Evolutionary conservation across 2,329 filamentous ascomycete genomes (phyloP).

Genomic region (Pseudonectria buxi): DNA sequence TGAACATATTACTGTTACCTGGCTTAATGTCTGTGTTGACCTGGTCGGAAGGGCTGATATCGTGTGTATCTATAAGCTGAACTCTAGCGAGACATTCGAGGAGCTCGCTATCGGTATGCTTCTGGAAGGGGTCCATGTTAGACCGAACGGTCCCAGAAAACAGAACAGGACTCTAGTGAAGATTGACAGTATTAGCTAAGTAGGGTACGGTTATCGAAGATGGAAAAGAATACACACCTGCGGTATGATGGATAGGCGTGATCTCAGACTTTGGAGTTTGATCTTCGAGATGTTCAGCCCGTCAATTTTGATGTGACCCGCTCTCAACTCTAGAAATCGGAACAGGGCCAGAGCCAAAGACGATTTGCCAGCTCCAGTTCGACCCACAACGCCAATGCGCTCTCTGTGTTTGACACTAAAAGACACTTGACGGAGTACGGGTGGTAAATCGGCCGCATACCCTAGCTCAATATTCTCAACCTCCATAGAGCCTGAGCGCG

Average conservation of each 20-base stretch:
- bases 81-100: too few species aligned
- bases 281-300: conserved; percentile 63
- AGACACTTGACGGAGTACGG: conserved; percentile 63
- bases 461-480: conserved; percentile 65
- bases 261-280: conserved; percentile 57
- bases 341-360: conserved; percentile 63
- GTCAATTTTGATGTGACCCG: conserved; percentile 59
- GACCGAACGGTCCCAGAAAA: conserved; percentile 65
- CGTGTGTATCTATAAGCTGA: too few species aligned
- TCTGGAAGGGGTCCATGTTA: conserved; percentile 65
- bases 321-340: conserved; percentile 58
- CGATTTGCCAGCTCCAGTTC: conserved; percentile 65
- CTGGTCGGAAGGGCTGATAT: too few species aligned
- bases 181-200: too few species aligned
- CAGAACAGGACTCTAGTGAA: conserved; percentile 60
- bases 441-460: conserved; percentile 65
- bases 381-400: conserved; percentile 60
- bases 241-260: conserved; percentile 64
- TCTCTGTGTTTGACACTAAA: conserved; percentile 59
- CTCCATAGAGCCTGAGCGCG: conserved; percentile 64
- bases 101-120: conserved; percentile 57
- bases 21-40: too few species aligned
- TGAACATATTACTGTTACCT: too few species aligned
- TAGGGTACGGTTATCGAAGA: conserved; percentile 71
- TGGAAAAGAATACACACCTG: conserved; percentile 55